Evolutionary conservation across 2,329 filamentous ascomycete species (phyloP).

Genomic region (Diaporthe destruens): DNA sequence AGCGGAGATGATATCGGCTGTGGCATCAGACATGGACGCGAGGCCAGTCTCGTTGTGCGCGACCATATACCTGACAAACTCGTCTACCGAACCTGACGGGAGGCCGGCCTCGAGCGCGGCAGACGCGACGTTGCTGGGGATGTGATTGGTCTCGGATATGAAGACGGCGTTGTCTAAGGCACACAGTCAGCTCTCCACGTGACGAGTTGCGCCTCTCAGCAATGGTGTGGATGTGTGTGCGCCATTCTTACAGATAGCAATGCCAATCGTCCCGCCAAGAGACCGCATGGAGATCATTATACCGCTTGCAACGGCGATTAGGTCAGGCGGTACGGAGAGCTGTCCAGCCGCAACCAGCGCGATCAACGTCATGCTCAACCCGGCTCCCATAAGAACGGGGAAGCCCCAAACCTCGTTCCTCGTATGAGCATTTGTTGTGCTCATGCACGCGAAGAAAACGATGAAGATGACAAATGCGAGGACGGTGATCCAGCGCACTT

Average conservation of each 20-base stretch:
- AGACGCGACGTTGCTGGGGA: conserved; percentile 50
- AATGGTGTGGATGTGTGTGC: neutral
- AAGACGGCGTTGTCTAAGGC: conserved; percentile 46
- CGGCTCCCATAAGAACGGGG: conserved; percentile 52
- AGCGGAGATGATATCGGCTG: conserved; percentile 47
- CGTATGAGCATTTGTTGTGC: conserved; percentile 48
- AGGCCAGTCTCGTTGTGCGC: conserved; percentile 47
- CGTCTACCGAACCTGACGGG: conserved; percentile 42
- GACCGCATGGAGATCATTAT: conserved; percentile 55
- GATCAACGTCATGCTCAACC: conserved; percentile 52
- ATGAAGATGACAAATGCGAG: conserved; percentile 48
- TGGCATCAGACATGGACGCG: conserved; percentile 47
- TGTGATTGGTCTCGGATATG: conserved; percentile 46
- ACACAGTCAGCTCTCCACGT: conserved; percentile 7
- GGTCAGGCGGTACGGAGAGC: conserved; percentile 52
- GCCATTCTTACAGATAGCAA: conserved; percentile 55
- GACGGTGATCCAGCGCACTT: conserved; percentile 47
- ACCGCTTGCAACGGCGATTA: conserved; percentile 50
- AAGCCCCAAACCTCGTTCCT: conserved; percentile 52
- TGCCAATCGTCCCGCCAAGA: conserved; percentile 62
- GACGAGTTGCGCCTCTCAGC: neutral
- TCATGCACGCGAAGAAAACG: conserved; percentile 53
- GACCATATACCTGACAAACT: conserved; percentile 48
- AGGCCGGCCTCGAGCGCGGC: conserved; percentile 50
- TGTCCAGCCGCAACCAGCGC: conserved; percentile 55